Conservation (phyloP, 208 protist species). For the Balamuthia mandrillaris region DNA sequence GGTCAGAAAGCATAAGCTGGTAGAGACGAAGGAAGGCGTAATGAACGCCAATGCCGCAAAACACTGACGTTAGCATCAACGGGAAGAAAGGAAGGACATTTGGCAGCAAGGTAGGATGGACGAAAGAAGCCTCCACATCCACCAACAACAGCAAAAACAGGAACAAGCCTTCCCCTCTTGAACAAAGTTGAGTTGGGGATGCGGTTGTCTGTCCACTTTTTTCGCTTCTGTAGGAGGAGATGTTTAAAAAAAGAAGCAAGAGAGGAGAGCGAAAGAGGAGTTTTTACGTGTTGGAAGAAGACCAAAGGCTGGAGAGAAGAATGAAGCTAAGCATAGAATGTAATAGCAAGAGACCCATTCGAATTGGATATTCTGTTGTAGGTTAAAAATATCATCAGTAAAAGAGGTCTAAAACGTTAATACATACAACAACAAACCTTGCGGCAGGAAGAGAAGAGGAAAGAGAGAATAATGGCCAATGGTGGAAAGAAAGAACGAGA, state of each 20-base stretch:
- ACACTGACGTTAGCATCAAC: neutral
- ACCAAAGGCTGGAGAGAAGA: neutral
- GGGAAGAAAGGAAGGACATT: neutral
- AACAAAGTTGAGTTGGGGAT: neutral
- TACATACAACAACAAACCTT: neutral
- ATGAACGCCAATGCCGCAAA: neutral
- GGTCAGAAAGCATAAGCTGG: too few species aligned
- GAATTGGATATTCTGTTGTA: too few species aligned
- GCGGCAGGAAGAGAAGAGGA: constrained; percentile 51
- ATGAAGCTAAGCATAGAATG: neutral
- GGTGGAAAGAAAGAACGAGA: constrained; percentile 57
- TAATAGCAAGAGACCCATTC: too few species aligned
- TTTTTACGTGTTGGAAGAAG: neutral
- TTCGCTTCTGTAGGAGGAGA: neutral
- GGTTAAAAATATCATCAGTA: too few species aligned
- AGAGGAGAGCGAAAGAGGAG: neutral
- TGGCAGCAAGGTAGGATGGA: neutral
- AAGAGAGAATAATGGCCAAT: constrained; percentile 67
- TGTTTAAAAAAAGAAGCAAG: neutral
- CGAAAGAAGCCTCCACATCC: neutral
- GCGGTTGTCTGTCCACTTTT: neutral
- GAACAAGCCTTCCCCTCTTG: neutral
- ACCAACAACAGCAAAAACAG: neutral
- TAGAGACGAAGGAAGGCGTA: neutral
- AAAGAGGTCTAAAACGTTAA: too few species aligned